These are phyloP conservation scores for Ogataea philodendri DNA, from an alignment of 805 yeast species.

Conservation along the genomic window DNA sequence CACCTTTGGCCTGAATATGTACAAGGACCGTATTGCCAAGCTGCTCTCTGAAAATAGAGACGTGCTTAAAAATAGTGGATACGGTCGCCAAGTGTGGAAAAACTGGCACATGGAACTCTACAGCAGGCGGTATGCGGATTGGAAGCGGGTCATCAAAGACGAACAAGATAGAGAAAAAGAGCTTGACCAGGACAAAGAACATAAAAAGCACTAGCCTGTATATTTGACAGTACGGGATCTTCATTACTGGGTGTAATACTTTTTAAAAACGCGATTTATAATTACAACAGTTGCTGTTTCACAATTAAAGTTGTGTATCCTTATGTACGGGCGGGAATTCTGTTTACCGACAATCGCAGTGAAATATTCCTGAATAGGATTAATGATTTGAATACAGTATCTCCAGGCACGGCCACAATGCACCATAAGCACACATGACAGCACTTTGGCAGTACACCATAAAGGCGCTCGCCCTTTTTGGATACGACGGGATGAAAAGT, in stretches of 20 bases:
- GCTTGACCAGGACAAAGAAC: conserved; percentile 2
- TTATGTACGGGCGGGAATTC: conserved; percentile 1
- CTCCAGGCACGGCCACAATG: conserved; percentile 3
- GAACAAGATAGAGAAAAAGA: conserved; percentile 4
- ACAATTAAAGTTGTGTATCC: neutral
- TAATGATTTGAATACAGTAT: too few relatives aligned
- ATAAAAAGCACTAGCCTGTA: conserved; percentile 1
- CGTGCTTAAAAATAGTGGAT: conserved; percentile 75
- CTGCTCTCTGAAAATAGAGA: conserved; percentile 58
- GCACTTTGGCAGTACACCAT: neutral
- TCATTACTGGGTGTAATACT: neutral
- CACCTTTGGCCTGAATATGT: conserved; percentile 72
- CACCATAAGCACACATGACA: conserved; percentile 4
- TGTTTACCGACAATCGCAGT: conserved; percentile 3
- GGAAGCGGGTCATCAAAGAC: conserved; percentile 61
- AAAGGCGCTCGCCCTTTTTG: neutral
- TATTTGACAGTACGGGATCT: neutral
- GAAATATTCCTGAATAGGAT: conserved; percentile 3
- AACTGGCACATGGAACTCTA: conserved; percentile 90
- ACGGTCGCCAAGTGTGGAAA: conserved; percentile 92
- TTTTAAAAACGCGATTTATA: neutral
- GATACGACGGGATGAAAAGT: neutral
- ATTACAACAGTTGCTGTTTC: too few relatives aligned
- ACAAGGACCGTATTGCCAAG: conserved; percentile 81
- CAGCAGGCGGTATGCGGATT: conserved; percentile 69